Base-by-base conservation (phyloP, 371 early-diverging fungal species). In the Mortierella sp. region DNA sequence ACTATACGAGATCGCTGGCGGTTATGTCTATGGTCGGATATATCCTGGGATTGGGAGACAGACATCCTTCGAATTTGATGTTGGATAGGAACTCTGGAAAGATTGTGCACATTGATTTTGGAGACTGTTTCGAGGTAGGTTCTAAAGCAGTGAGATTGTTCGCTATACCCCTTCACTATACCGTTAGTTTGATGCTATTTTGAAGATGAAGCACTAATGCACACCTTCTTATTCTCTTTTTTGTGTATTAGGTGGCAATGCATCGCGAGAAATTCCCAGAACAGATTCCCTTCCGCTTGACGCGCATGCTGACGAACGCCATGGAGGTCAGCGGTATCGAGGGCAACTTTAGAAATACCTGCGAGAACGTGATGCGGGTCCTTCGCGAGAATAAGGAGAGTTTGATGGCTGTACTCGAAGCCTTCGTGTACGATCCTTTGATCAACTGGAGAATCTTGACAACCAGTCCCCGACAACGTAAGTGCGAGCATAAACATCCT, bases 11-110 rank as follows among this genome's bases (percentile, higher is more conserved):
- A 67, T 98, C 98, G 6, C 87, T 99, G 68, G 99, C 98, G 12
- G 94, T 98, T 5, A 98, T 97, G 97, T 98, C 99, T 0, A 99
- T 99, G 94, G 98, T 97, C 8, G 99, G 99, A 6, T 99, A 99
- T 78, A 96, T 99, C 37, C 90, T 99, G 16, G 99, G 99, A 22
- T 85, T 99, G 24, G 99, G 99, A 10, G 99, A 99, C 84, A 89
- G 99, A 16, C 99, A 99, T 85, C 98, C 99, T 6, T 97, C 98
- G 16, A 99, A 99, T 78, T 88, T 99, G 60, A 97, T 99, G 96
- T 83, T 99, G 67, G 97, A 99, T 73, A 88, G 95, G 28, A 91
- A 89, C 45, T 94, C 96, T 4, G 98, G 98, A 77, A 97, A 98
- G 80, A 94, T 98, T 11, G 94, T 98, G n/a, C 99, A 99, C 71